A percentile compares a stretch with the other conserved stretches of the same genome.
Evolutionary conservation across 148 eudicot genomes (phyloP).

Genomic region (Chenopodium quinoa): DNA sequence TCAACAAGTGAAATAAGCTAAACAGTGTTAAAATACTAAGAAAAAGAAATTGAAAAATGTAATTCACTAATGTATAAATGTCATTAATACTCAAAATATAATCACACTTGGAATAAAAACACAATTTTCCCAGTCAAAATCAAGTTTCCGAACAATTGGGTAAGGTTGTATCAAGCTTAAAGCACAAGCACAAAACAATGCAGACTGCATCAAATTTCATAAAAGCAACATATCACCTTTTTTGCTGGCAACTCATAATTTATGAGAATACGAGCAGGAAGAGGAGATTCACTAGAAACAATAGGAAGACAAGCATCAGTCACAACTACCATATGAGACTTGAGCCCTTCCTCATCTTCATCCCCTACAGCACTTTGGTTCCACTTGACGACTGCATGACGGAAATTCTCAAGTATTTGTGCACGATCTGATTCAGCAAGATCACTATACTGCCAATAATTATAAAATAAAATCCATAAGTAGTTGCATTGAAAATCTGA

Average conservation of each 20-base stretch:
- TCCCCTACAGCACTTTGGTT: constrained; percentile 37
- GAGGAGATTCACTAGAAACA: constrained; percentile 63
- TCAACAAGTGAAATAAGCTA: background rate
- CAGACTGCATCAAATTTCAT: background rate
- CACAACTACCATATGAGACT: constrained; percentile 69
- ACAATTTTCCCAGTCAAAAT: background rate
- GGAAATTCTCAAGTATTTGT: constrained; percentile 57
- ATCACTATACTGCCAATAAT: constrained; percentile 72
- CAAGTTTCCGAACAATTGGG: background rate
- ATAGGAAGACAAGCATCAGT: constrained; percentile 93
- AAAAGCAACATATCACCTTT: constrained; percentile 43
- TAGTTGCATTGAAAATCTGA: background rate
- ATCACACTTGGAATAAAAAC: background rate
- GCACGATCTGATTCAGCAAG: constrained; percentile 77
- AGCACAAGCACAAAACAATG: background rate
- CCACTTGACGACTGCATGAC: constrained; percentile 61
- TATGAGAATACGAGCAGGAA: constrained; percentile 67
- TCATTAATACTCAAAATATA: background rate
- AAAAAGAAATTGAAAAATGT: background rate
- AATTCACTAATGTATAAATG: background rate
- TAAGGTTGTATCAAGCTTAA: background rate
- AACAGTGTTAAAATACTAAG: background rate
- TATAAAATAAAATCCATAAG: background rate
- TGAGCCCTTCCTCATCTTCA: constrained; percentile 45
- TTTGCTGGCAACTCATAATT: constrained; percentile 84